Percentiles rank a stretch among this genome's conserved stretches.
Evolutionary conservation across 352 stramenopile species (phyloP).

Genomic region (Pythium sukuiense): DNA sequence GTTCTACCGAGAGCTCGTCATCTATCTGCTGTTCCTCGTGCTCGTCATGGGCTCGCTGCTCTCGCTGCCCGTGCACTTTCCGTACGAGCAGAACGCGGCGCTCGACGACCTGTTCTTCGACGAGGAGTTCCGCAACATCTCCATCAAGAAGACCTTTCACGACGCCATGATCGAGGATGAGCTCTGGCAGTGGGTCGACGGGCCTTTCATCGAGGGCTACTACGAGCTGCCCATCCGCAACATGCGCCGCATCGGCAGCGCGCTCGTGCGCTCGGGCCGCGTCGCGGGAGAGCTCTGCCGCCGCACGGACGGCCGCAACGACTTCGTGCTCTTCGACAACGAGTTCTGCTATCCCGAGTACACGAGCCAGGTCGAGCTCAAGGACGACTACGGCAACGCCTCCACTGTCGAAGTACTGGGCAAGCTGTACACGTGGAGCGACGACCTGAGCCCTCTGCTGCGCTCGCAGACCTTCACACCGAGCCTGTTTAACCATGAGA

Average conservation of each 20-base stretch:
- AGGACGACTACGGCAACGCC: constrained; percentile 45
- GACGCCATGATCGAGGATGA: constrained; percentile 64
- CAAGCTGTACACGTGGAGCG: constrained; percentile 49
- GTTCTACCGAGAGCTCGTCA: constrained; percentile 77
- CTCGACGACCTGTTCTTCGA: constrained; percentile 62
- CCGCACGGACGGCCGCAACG: constrained; percentile 36
- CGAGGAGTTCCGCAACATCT: constrained; percentile 61
- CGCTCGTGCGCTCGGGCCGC: constrained; percentile 60
- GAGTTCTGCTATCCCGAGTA: constrained; percentile 77
- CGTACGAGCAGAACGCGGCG: constrained; percentile 69
- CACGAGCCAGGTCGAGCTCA: constrained; percentile 40
- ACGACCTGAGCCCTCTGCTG: constrained; percentile 39
- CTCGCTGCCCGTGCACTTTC: constrained; percentile 69
- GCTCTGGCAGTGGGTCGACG: constrained; percentile 73
- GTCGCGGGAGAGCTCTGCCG: constrained; percentile 56
- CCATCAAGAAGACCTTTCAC: constrained; percentile 63
- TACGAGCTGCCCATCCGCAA: constrained; percentile 71
- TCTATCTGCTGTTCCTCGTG: constrained; percentile 70
- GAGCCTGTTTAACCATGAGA: constrained; percentile 59
- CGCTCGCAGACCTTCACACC: constrained; percentile 75
- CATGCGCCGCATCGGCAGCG: constrained; percentile 58
- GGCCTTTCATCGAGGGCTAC: constrained; percentile 65
- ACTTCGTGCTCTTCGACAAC: constrained; percentile 71
- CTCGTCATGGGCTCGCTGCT: constrained; percentile 64
- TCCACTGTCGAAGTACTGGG: constrained; percentile 21